These are phyloP conservation scores for Nicotiana benthamiana DNA, from an alignment of 257 asterid species.

Conservation along the genomic window DNA sequence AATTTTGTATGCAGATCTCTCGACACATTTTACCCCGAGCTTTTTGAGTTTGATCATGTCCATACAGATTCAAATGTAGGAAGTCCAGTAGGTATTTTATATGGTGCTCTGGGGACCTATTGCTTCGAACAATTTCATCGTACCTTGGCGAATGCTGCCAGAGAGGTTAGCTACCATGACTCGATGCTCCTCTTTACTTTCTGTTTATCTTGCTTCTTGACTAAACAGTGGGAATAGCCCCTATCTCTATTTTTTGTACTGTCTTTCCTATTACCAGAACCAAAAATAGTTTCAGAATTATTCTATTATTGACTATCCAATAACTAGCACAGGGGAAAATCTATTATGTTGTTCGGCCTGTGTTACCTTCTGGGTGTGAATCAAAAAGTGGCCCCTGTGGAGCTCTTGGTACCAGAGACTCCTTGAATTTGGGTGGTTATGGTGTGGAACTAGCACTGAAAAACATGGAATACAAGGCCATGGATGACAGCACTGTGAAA, in stretches of 20 bases:
- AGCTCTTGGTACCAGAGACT: conserved; percentile 72
- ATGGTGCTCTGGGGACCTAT: conserved; percentile 88
- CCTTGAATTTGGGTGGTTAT: conserved; percentile 84
- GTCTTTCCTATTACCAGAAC: neutral
- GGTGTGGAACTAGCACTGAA: conserved; percentile 99
- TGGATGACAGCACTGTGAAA: conserved; percentile 84
- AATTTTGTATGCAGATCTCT: conserved; percentile 40
- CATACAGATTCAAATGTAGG: conserved; percentile 77
- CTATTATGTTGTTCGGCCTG: conserved; percentile 80
- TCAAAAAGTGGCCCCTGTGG: conserved; percentile 66
- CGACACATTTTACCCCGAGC: conserved; percentile 75
- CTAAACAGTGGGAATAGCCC: neutral
- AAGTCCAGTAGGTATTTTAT: conserved; percentile 58
- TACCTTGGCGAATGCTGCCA: conserved; percentile 62
- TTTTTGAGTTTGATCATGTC: conserved; percentile 90
- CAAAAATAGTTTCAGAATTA: neutral
- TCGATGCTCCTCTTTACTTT: neutral
- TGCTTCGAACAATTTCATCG: conserved; percentile 83
- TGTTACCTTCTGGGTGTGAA: conserved; percentile 85
- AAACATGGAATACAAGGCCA: conserved; percentile 99
- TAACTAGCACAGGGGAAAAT: conserved; percentile 54
- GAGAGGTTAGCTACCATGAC: conserved; percentile 38
- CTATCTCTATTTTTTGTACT: neutral
- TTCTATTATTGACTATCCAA: neutral
- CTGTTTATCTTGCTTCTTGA: neutral